These are phyloP conservation scores for Otatea glauca DNA, from an alignment of 176 grass and related monocot genomes.

Conservation along the genomic window DNA sequence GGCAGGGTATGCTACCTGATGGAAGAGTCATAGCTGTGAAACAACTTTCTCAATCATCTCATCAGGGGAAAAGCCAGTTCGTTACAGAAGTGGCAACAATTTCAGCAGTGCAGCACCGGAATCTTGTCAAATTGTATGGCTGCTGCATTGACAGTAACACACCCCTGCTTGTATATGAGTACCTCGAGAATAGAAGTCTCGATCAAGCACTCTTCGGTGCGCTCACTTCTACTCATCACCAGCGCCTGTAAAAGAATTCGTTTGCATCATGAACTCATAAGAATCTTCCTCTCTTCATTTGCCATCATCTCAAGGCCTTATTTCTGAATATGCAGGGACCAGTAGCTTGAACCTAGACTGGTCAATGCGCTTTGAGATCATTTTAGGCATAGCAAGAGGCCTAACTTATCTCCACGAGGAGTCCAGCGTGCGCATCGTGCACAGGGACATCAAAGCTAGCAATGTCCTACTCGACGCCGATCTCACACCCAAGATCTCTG, in stretches of 20 bases:
- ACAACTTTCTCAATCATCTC: slow-evolving; percentile 61
- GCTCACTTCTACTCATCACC: too few species aligned
- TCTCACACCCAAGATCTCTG: slow-evolving; percentile 81
- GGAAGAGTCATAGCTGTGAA: slow-evolving; percentile 70
- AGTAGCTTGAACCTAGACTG: too few species aligned
- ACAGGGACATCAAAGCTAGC: slow-evolving; percentile 45
- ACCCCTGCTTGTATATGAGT: too few species aligned
- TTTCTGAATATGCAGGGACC: too few species aligned
- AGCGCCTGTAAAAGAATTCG: too few species aligned
- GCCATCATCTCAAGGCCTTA: too few species aligned
- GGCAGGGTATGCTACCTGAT: slow-evolving; percentile 57
- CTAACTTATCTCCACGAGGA: slow-evolving; percentile 85
- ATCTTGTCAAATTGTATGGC: slow-evolving; percentile 61
- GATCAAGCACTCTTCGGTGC: too few species aligned
- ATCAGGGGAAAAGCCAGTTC: slow-evolving; percentile 63
- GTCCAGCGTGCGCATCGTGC: slow-evolving; percentile 70
- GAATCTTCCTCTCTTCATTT: too few species aligned
- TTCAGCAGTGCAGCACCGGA: slow-evolving; percentile 54
- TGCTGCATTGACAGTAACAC: slow-evolving; percentile 34
- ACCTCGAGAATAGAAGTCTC: too few species aligned
- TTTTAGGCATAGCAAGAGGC: slow-evolving; percentile 71
- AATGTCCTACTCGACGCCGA: slow-evolving; percentile 62
- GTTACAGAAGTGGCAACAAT: slow-evolving; percentile 59
- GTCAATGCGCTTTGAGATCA: not conserved
- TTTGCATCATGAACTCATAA: too few species aligned